phyloP scores from a whole-genome alignment of 148 eudicot species.

The Silene conica region DNA sequence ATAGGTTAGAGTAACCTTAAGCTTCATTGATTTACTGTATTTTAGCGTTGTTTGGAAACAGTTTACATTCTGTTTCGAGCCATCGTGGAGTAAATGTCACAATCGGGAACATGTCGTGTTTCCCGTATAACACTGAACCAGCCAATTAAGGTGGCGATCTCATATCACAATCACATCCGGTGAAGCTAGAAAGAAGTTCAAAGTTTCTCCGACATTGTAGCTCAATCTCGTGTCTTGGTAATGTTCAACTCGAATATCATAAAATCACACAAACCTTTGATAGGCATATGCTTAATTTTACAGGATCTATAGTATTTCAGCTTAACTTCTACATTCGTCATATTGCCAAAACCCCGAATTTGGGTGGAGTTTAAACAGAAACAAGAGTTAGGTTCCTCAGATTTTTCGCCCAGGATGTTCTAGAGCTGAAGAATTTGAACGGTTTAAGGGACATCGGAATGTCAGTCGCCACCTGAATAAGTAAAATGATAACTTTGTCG shows the following conservation, averaged over 20 bases:
- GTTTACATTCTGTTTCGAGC: too few relatives aligned
- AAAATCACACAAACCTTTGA: too few relatives aligned
- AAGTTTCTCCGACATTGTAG: too few relatives aligned
- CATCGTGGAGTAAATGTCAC: too few relatives aligned
- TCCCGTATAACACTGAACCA: too few relatives aligned
- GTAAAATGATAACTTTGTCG: background rate
- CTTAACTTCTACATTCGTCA: background rate
- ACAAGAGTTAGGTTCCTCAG: background rate
- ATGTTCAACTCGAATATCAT: too few relatives aligned
- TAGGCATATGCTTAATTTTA: background rate
- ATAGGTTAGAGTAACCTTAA: too few relatives aligned
- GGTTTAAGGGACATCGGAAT: background rate
- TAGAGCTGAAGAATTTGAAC: constrained; percentile 3
- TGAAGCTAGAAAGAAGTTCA: too few relatives aligned
- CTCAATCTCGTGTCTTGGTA: too few relatives aligned
- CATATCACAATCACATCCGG: too few relatives aligned
- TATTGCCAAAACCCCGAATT: background rate
- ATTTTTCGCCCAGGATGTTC: background rate
- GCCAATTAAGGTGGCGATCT: too few relatives aligned
- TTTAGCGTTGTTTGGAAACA: background rate
- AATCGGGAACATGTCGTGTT: too few relatives aligned
- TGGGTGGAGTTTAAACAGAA: background rate
- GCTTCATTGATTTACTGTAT: background rate
- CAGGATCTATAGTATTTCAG: constrained; percentile 1
- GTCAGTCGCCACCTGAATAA: background rate